Evolutionary conservation across 192 early-diverging fungal genomes (phyloP).

Genomic region (Mortierella claussenii): DNA sequence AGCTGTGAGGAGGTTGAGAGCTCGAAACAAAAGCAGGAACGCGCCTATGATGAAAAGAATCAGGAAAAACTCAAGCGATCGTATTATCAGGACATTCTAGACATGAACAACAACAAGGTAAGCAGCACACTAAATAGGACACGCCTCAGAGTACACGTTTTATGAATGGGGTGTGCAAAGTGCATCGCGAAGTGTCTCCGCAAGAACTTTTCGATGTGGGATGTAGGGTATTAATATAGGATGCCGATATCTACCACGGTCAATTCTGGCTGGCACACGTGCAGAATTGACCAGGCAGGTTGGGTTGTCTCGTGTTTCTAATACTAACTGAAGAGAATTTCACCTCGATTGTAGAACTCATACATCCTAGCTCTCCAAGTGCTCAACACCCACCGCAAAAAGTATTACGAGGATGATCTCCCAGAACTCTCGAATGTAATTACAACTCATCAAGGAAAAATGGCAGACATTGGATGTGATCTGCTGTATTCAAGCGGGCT

Average conservation of each 20-base stretch:
- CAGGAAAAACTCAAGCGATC: conserved; percentile 62
- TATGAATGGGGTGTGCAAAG: too few relatives aligned
- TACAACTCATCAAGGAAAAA: too few relatives aligned
- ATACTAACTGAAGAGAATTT: not conserved
- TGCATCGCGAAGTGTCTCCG: too few relatives aligned
- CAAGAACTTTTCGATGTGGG: too few relatives aligned
- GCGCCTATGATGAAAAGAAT: conserved; percentile 69
- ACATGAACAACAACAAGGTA: conserved; percentile 76
- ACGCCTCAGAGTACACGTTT: too few relatives aligned
- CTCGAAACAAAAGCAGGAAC: conserved; percentile 64
- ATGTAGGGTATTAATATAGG: too few relatives aligned
- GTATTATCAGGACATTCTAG: conserved; percentile 67
- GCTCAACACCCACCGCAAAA: conserved; percentile 70
- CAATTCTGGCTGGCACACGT: too few relatives aligned
- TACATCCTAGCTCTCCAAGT: conserved; percentile 72
- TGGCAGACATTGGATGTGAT: too few relatives aligned
- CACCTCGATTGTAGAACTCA: conserved; percentile 61
- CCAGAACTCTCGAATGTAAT: conserved; percentile 70
- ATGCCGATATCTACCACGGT: too few relatives aligned
- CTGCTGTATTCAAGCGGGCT: too few relatives aligned
- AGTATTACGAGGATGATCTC: conserved; percentile 71
- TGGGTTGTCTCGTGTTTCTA: too few relatives aligned
- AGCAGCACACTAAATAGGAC: not conserved
- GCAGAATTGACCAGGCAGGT: too few relatives aligned
- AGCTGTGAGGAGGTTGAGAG: conserved; percentile 72